Evolutionary conservation across 805 yeast species (phyloP).

Genomic region (Metschnikowia cubensis): DNA sequence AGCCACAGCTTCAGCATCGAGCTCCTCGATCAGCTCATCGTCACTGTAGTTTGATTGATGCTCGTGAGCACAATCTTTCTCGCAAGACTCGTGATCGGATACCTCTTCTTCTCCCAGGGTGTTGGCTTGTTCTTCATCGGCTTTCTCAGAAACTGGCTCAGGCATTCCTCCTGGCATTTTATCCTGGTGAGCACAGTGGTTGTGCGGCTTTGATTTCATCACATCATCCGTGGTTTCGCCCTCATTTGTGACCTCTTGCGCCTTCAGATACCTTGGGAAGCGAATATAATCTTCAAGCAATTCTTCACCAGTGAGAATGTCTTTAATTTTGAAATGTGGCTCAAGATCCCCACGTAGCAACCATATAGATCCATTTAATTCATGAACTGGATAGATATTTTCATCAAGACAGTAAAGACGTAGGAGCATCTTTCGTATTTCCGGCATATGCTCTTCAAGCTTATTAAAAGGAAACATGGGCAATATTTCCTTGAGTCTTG

Average conservation of each 20-base stretch:
- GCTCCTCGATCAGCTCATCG: not conserved
- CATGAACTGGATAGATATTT: not conserved
- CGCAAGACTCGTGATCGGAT: not conserved
- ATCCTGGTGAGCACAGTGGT: not conserved
- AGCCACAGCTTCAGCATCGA: not conserved
- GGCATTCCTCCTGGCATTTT: not conserved
- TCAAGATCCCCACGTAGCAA: not conserved
- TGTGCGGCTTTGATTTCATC: not conserved
- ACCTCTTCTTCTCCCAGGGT: not conserved
- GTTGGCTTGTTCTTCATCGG: not conserved
- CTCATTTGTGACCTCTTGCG: not conserved
- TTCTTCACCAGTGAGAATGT: constrained; percentile 1
- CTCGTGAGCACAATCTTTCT: not conserved
- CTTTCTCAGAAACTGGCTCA: not conserved
- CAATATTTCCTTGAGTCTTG: not conserved
- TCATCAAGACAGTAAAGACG: constrained; percentile 1
- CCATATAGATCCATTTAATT: not conserved
- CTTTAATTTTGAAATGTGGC: not conserved
- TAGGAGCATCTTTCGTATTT: not conserved
- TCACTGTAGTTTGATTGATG: not conserved
- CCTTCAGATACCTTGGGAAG: not conserved
- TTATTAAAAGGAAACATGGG: not conserved
- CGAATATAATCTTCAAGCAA: not conserved
- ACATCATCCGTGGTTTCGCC: not conserved
- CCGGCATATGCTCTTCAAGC: not conserved